Evolutionary conservation across 2,329 filamentous ascomycete species (phyloP).

Genomic region (Aspergillus sp.): DNA sequence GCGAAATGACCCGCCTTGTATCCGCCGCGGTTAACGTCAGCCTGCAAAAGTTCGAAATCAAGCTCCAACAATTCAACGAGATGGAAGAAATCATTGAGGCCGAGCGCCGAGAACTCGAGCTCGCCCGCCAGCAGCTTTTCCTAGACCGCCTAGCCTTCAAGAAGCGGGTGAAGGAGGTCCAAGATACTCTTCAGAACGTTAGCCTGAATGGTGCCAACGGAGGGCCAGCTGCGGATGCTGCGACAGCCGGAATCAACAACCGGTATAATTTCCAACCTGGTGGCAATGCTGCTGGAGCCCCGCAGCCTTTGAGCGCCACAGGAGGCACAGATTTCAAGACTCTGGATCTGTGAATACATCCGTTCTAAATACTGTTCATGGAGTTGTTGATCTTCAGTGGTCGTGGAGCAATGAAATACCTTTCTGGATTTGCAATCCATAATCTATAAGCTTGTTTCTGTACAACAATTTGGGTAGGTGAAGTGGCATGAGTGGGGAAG

Average conservation of each 20-base stretch:
- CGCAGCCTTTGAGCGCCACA: constrained; percentile 42
- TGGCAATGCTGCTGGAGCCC: constrained; percentile 28
- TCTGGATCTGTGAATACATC: constrained; percentile 38
- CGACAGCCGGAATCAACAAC: constrained; percentile 36
- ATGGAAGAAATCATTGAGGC: constrained; percentile 91
- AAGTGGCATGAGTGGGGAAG: neutral
- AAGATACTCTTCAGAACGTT: constrained; percentile 62
- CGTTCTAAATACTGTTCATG: neutral
- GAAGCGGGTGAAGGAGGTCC: constrained; percentile 78
- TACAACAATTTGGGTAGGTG: constrained; percentile 5
- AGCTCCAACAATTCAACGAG: constrained; percentile 93
- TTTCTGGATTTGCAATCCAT: constrained; percentile 2
- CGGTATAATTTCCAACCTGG: constrained; percentile 44
- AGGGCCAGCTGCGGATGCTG: constrained; percentile 34
- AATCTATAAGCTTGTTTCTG: constrained; percentile 1
- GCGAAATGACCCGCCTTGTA: constrained; percentile 91
- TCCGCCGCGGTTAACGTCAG: constrained; percentile 90
- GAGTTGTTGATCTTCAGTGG: neutral
- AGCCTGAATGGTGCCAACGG: constrained; percentile 45
- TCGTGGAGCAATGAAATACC: neutral
- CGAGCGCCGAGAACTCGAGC: constrained; percentile 88
- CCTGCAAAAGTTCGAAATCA: constrained; percentile 93
- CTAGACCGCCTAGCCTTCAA: constrained; percentile 88
- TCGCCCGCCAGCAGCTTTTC: constrained; percentile 88
- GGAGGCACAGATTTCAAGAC: constrained; percentile 43